Percentiles rank a stretch among this genome's conserved stretches.
These are phyloP conservation scores for Pestalotiopsis sp. DNA, from an alignment of 2,329 filamentous ascomycete species.

Conservation along the genomic window DNA sequence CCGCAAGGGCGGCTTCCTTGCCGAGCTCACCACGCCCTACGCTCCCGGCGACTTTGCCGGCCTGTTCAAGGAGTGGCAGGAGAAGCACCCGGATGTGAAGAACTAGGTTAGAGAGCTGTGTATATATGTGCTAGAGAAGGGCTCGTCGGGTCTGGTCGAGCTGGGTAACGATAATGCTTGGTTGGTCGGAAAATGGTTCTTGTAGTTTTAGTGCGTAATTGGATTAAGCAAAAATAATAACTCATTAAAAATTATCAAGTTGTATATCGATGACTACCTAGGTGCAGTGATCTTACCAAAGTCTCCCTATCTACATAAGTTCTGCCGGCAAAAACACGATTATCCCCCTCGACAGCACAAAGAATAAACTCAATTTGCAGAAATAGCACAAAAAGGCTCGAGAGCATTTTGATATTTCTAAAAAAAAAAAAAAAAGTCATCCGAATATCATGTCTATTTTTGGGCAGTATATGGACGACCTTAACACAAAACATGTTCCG, in stretches of 20 bases:
- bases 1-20: conserved; percentile 38
- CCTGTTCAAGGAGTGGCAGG: conserved; percentile 42
- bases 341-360: too few relatives aligned
- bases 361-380: too few relatives aligned
- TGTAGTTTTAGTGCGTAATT: neutral
- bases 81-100: conserved; percentile 3
- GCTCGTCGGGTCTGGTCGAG: neutral
- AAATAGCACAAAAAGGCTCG: too few relatives aligned
- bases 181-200: neutral
- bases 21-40: conserved; percentile 48
- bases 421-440: neutral
- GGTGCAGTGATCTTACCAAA: neutral
- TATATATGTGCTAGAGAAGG: neutral
- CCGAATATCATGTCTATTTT: neutral
- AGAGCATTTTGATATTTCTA: too few relatives aligned
- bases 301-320: neutral
- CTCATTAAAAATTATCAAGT: neutral
- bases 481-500: too few relatives aligned
- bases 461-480: too few relatives aligned
- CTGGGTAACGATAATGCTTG: neutral
- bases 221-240: neutral
- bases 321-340: too few relatives aligned
- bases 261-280: too few relatives aligned
- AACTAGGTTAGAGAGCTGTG: neutral
- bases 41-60: conserved; percentile 47